Evolutionary conservation across 495 filamentous ascomycete genomes (phyloP).

Genomic region (Trichoderma reesei): DNA sequence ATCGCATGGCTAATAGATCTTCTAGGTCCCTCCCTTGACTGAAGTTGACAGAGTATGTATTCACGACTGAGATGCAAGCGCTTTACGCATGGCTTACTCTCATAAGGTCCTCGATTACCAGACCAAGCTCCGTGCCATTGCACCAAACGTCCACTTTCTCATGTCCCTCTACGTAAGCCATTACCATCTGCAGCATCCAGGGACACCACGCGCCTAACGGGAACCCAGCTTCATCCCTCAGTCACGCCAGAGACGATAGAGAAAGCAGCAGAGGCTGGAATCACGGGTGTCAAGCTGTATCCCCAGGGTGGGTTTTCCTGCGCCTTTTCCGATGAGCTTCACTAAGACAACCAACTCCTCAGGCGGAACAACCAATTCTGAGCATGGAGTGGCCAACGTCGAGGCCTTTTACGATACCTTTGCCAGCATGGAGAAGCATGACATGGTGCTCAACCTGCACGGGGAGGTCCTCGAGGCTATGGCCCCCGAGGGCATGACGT

Average conservation of each 20-base stretch:
- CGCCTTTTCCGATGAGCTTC: not conserved
- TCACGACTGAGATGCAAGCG: not conserved
- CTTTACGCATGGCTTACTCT: not conserved
- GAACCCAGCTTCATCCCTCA: slow-evolving; percentile 42
- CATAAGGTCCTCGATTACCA: slow-evolving; percentile 62
- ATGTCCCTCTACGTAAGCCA: slow-evolving; percentile 66
- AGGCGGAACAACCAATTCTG: slow-evolving; percentile 77
- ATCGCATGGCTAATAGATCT: not conserved
- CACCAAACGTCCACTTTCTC: slow-evolving; percentile 65
- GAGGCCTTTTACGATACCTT: slow-evolving; percentile 61
- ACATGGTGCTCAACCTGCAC: slow-evolving; percentile 49
- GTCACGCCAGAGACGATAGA: slow-evolving; percentile 72
- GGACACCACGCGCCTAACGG: not conserved
- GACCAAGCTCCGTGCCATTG: slow-evolving; percentile 52
- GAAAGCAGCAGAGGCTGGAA: slow-evolving; percentile 56
- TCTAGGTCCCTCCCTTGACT: slow-evolving; percentile 56
- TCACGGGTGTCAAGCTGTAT: slow-evolving; percentile 60
- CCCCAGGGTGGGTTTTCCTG: slow-evolving; percentile 49
- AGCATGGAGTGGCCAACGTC: slow-evolving; percentile 68
- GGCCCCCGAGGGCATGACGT: slow-evolving; percentile 62
- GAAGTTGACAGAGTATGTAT: slow-evolving; percentile 45
- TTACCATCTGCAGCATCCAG: not conserved
- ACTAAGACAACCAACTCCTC: slow-evolving; percentile 18
- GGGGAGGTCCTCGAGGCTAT: slow-evolving; percentile 48
- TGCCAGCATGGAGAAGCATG: slow-evolving; percentile 54